Conservation (phyloP, 768 basidiomycete genomes). For the Punctularia strigosozonata region DNA sequence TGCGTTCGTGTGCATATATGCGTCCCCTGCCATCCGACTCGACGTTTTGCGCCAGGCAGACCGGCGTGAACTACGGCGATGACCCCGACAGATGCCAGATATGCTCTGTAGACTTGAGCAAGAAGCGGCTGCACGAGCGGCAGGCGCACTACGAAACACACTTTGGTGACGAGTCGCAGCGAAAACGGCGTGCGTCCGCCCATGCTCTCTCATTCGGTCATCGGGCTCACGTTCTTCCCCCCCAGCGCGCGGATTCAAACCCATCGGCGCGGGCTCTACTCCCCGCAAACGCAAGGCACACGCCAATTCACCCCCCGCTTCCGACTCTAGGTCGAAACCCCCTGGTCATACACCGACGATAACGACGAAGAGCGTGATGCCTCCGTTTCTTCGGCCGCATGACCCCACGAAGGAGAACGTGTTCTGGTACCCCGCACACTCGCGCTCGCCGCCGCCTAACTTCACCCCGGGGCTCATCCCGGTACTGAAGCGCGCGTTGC, state of each 20-base stretch:
- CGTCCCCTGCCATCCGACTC: no score
- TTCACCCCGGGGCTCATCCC: conserved; percentile 67
- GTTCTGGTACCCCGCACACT: conserved; percentile 54
- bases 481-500: conserved; percentile 43
- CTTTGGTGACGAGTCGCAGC: conserved; percentile 13
- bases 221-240: no score
- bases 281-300: not conserved
- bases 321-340: not conserved
- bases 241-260: no score
- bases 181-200: not conserved
- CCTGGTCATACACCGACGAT: not conserved
- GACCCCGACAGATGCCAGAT: conserved; percentile 30
- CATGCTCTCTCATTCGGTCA: no score
- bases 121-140: conserved; percentile 25
- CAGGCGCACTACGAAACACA: conserved; percentile 48
- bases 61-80: not conserved
- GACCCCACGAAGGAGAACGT: conserved; percentile 21
- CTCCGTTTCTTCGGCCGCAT: not conserved
- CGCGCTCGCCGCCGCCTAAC: conserved; percentile 35
- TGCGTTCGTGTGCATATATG: no score
- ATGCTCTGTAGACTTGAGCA: conserved; percentile 32
- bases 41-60: no score
- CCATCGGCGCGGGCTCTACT: not conserved
- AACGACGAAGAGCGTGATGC: not conserved
- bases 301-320: not conserved